A percentile compares a stretch with the other conserved stretches of the same genome.
Conservation (phyloP, 2,329 filamentous ascomycete genomes). For the Colletotrichum sp. region DNA sequence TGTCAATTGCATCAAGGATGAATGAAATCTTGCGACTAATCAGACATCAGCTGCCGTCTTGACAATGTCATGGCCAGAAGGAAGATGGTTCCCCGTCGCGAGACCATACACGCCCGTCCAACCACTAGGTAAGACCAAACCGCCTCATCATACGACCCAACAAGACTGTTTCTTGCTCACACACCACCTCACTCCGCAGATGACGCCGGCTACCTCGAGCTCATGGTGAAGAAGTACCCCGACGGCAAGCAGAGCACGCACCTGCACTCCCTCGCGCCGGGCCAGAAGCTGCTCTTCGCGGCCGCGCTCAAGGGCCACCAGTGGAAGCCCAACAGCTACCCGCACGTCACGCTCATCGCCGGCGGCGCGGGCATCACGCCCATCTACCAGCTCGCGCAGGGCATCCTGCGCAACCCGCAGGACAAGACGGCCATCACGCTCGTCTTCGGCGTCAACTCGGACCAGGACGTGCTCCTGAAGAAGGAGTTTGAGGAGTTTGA, state of each 20-base stretch:
- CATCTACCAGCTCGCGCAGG: constrained; percentile 67
- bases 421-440: constrained; percentile 69
- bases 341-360: constrained; percentile 68
- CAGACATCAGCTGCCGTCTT: not conserved
- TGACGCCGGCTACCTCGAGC: constrained; percentile 63
- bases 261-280: constrained; percentile 69
- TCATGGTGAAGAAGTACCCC: constrained; percentile 74
- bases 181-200: constrained; percentile 38
- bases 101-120: constrained; percentile 73
- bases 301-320: constrained; percentile 57
- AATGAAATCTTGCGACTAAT: constrained; percentile 72
- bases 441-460: constrained; percentile 70
- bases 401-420: constrained; percentile 64
- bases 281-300: constrained; percentile 64
- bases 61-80: constrained; percentile 55
- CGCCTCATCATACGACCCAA: not conserved
- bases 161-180: not conserved
- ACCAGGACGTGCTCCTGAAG: constrained; percentile 62
- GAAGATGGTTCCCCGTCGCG: constrained; percentile 61
- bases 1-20: constrained; percentile 76
- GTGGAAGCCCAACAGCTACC: constrained; percentile 57
- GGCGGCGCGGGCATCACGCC: constrained; percentile 78
- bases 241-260: constrained; percentile 68
- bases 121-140: constrained; percentile 43
- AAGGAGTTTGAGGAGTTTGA: constrained; percentile 62